Base-by-base conservation (phyloP, 2,329 filamentous ascomycete species). In the Sporothrix pseudoabietina region DNA sequence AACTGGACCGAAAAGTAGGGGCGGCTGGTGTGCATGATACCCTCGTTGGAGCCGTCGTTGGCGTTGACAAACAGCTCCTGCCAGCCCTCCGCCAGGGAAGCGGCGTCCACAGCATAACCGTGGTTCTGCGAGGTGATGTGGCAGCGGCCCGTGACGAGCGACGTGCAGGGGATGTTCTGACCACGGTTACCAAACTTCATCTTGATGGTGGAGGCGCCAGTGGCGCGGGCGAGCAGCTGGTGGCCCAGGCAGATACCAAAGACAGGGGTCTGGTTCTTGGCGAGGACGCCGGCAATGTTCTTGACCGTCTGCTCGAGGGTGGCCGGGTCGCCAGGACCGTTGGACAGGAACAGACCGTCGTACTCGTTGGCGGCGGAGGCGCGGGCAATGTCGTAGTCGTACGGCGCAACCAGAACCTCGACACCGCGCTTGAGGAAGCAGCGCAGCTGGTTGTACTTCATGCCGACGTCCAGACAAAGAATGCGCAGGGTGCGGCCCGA, bases 1-100 rank as follows among this genome's bases (percentile, higher is more conserved):
- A 99, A 99, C 81, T 99, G 96, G n/a, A 98, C 96, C 86, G 94
- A 98, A 87, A 99, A 99, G 85, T 95, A 97, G 70, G 96, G 96
- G 79, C 91, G 92, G 81, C 85, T 88, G 68, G 88, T 85, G 82
- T 98, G 94, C 82, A 94, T 91, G 80, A 99, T 98, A 83, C 96
- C 96, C 85, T 99, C 96, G 82, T 99, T 99, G 83, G 93, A 98
- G 78, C 93, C 93, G 78, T 99, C 96, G 82, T 99, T 99, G 82
- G 96, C 95, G 80, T 99, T 99, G 79, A 98, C 92, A 77, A 98
- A 99, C 10, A 98, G 88, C 83, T 98, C 96, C 78, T 91, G 89
- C 96, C 96, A 99, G 75, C 90, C 92, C 16, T 87, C 81, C 10
- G 92, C 88, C 10, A 99, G 85, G 32, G 89, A 93, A 73, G 86